phyloP scores from a whole-genome alignment of 768 basidiomycete genomes.

The Serendipita indica region DNA sequence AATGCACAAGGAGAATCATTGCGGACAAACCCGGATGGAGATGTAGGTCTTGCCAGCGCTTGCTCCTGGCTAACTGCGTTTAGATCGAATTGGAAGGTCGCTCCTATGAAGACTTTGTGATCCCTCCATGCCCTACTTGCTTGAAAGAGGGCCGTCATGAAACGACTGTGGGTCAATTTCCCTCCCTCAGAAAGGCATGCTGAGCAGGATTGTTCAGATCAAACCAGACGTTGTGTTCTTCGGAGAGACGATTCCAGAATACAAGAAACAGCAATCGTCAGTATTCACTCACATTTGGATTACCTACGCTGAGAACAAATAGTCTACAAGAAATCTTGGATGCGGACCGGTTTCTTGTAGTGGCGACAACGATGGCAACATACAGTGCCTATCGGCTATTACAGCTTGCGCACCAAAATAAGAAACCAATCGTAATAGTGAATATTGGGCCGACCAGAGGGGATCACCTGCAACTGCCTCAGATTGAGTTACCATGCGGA shows the following conservation, averaged over 20 bases:
- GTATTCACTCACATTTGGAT: too few relatives aligned
- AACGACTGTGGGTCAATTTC: slow-evolving; percentile 36
- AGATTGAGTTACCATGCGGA: neutral
- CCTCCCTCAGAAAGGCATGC: neutral
- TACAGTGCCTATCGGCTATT: slow-evolving; percentile 85
- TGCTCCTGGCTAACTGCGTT: neutral
- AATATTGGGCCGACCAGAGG: slow-evolving; percentile 84
- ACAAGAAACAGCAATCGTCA: slow-evolving; percentile 58
- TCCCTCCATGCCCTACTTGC: slow-evolving; percentile 67
- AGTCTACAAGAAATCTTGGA: slow-evolving; percentile 41
- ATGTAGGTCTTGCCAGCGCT: slow-evolving; percentile 37
- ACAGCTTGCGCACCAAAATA: slow-evolving; percentile 58
- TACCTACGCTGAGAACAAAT: neutral
- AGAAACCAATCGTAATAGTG: slow-evolving; percentile 66
- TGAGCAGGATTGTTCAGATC: slow-evolving; percentile 28
- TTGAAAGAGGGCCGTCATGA: slow-evolving; percentile 39
- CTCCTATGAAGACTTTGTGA: slow-evolving; percentile 58
- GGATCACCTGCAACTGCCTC: slow-evolving; percentile 28
- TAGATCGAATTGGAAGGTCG: slow-evolving; percentile 73
- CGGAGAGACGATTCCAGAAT: slow-evolving; percentile 66
- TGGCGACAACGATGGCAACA: slow-evolving; percentile 87
- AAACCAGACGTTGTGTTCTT: slow-evolving; percentile 82
- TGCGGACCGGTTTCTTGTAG: slow-evolving; percentile 54
- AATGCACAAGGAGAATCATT: slow-evolving; percentile 42
- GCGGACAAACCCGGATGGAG: slow-evolving; percentile 86